phyloP scores from a whole-genome alignment of 352 stramenopile species.

The Globisporangium lucens region DNA sequence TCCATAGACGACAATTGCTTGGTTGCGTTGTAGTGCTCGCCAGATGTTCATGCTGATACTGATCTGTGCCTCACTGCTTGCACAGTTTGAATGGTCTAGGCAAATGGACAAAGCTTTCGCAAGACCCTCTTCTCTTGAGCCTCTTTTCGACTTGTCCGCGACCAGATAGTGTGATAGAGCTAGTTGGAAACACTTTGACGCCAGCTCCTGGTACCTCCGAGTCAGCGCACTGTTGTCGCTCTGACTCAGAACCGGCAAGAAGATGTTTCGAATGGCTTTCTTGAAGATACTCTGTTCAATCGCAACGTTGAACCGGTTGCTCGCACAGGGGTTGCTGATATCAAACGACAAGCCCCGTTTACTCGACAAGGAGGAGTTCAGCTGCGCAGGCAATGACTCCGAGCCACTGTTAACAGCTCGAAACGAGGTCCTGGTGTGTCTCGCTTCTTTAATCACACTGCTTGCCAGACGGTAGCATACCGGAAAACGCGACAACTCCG shows the following conservation, averaged over 20 bases:
- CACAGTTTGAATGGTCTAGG: slow-evolving; percentile 25
- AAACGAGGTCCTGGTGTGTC: slow-evolving; percentile 5
- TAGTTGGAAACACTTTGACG: slow-evolving; percentile 26
- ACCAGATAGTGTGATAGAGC: slow-evolving; percentile 23
- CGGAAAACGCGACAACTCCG: neutral
- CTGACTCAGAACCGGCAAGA: slow-evolving; percentile 2
- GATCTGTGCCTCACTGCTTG: slow-evolving; percentile 16
- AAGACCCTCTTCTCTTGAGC: slow-evolving; percentile 26
- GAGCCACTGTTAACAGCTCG: neutral
- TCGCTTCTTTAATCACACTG: slow-evolving; percentile 9
- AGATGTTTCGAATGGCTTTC: slow-evolving; percentile 6
- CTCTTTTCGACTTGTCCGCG: slow-evolving; percentile 2
- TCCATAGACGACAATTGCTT: slow-evolving; percentile 38
- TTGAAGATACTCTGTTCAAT: slow-evolving; percentile 15
- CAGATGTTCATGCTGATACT: slow-evolving; percentile 39
- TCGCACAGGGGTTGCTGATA: neutral
- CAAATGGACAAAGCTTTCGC: slow-evolving; percentile 46
- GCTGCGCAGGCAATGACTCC: neutral
- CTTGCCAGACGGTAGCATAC: neutral
- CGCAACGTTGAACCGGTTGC: slow-evolving; percentile 1
- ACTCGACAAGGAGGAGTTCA: neutral
- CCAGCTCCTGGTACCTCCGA: slow-evolving; percentile 10
- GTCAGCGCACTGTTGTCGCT: neutral
- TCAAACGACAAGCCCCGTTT: neutral
- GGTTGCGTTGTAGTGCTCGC: slow-evolving; percentile 26